A percentile compares a stretch with the other conserved stretches of the same genome.
Conservation (phyloP, 2,329 filamentous ascomycete species). For the Calonectria honghensis region DNA sequence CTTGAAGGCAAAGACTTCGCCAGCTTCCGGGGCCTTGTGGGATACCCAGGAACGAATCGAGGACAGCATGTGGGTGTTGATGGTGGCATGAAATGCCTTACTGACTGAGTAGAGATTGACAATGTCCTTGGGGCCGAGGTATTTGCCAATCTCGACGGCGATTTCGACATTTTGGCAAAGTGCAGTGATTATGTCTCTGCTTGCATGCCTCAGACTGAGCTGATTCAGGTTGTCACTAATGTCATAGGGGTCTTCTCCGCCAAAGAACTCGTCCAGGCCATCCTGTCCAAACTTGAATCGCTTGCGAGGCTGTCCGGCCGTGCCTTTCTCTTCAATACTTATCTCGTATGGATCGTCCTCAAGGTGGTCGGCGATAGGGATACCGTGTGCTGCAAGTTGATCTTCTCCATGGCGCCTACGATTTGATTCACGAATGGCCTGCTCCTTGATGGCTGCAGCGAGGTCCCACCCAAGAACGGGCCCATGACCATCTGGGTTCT, state of each 20-base stretch:
- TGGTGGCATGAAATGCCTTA: conserved; percentile 75
- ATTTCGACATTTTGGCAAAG: conserved; percentile 70
- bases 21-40: conserved; percentile 72
- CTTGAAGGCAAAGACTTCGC: conserved; percentile 75
- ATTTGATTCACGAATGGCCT: neutral
- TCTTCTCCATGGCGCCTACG: neutral
- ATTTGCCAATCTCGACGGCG: conserved; percentile 71
- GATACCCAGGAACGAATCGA: conserved; percentile 74
- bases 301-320: conserved; percentile 45
- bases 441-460: neutral
- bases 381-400: neutral
- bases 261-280: conserved; percentile 56
- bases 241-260: conserved; percentile 56
- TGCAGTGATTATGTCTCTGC: conserved; percentile 66
- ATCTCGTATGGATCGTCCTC: conserved; percentile 12
- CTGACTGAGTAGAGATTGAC: conserved; percentile 80
- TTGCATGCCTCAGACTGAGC: conserved; percentile 49
- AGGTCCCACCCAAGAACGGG: conserved; percentile 14
- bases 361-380: neutral
- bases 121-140: conserved; percentile 74
- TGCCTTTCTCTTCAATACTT: conserved; percentile 36
- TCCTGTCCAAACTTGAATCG: conserved; percentile 56
- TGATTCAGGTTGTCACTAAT: conserved; percentile 39
- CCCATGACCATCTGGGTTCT: neutral
- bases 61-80: conserved; percentile 76